Base-by-base conservation (phyloP, 2,329 filamentous ascomycete genomes). In the Ascocoryne sarcoides region DNA sequence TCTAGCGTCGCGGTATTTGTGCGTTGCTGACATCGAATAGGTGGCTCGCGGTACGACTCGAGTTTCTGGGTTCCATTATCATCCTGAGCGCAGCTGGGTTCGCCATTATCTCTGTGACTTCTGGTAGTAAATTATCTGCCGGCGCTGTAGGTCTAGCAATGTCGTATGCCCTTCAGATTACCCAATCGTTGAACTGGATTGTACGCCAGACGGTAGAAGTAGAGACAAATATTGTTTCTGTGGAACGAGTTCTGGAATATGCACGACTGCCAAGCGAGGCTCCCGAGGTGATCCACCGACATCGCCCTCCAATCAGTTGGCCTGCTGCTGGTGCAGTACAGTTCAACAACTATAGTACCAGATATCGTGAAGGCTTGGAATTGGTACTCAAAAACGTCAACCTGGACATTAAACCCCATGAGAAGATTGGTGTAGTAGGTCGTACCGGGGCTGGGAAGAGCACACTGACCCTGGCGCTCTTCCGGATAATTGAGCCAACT, bases 181-280 rank as follows among this genome's bases (percentile, higher is more conserved):
- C 92, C 1, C 85, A 90, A 52, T 95, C 89, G 26, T 75, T 98
- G 56, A 98, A 96, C 69, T 98, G 92, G 92, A 95, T 98, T 57
- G 92, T 98, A 37, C 80, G 93, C 44, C 92, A 98, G 65, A 95
- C 89, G 0, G 92, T 98, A 23, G 93, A 98, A 64, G 92, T 98
- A n/a, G 93, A 98, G 70, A 96, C 90, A n/a, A 98, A 98, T 64
- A 98, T 98, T 57, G 90, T 98, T 33, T 95, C 90, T 8, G 92
- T 98, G 28, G 92, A 98, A 71, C 84, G 92, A 58, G 89, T 98
- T 35, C 79, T 98, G 36, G 93, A 98, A 64, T 98, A 98, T 65
- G 86, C 90, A 43, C 75, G 76, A 37, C 73, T 98, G 48, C 89
- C 90, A 18, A 92, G 84, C 62, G 92, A 98, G 67, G 90, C 92